Conservation (phyloP, 2,329 filamentous ascomycete species). For the Magnaporthales sp. region DNA sequence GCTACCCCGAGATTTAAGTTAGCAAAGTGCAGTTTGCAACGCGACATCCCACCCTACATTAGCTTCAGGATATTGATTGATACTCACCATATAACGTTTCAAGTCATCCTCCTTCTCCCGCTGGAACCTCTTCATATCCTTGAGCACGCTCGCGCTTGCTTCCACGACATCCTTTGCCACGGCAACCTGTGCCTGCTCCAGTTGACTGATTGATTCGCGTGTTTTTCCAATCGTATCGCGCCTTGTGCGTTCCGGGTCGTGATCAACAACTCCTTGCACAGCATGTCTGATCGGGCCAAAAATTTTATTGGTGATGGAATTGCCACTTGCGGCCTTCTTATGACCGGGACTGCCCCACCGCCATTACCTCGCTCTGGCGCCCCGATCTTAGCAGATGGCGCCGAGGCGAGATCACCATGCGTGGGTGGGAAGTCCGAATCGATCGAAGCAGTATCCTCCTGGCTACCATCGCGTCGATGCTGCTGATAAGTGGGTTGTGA, state of each 20-base stretch:
- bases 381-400: slow-evolving; percentile 67
- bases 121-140: slow-evolving; percentile 89
- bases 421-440: slow-evolving; percentile 95
- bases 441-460: slow-evolving; percentile 79
- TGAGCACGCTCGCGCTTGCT: slow-evolving; percentile 78
- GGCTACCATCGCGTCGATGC: slow-evolving; percentile 45
- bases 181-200: slow-evolving; percentile 84
- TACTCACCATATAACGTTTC: slow-evolving; percentile 85
- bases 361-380: slow-evolving; percentile 42
- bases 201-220: slow-evolving; percentile 71
- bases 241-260: slow-evolving; percentile 86
- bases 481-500: slow-evolving; percentile 15
- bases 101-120: slow-evolving; percentile 92
- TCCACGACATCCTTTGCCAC: slow-evolving; percentile 90
- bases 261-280: slow-evolving; percentile 91
- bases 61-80: slow-evolving; percentile 4
- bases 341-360: slow-evolving; percentile 40
- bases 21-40: background rate
- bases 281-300: slow-evolving; percentile 94
- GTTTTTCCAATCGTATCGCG: slow-evolving; percentile 95
- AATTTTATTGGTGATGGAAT: slow-evolving; percentile 86
- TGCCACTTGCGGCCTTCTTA: slow-evolving; percentile 76
- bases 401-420: slow-evolving; percentile 62
- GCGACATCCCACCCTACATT: background rate
- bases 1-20: slow-evolving; percentile 36